Percentiles rank a stretch among this genome's conserved stretches.
These are phyloP conservation scores for Xylaria venustula DNA, from an alignment of 495 filamentous ascomycete genomes.

Conservation along the genomic window DNA sequence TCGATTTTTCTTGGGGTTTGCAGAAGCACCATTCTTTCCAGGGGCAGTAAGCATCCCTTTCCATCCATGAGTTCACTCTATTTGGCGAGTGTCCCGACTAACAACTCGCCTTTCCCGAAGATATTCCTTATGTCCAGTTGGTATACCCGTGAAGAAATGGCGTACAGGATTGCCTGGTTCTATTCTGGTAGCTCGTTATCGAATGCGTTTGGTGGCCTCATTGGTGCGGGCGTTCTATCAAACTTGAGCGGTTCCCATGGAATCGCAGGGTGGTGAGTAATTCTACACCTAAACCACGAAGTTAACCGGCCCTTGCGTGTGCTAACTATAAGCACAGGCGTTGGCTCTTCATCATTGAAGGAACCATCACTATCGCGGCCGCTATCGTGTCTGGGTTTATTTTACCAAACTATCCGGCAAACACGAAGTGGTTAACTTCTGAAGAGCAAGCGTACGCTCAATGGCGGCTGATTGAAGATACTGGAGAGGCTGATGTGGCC, in stretches of 20 bases:
- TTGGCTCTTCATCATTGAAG: slow-evolving; percentile 44
- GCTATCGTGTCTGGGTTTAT: slow-evolving; percentile 37
- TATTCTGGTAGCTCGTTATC: slow-evolving; percentile 57
- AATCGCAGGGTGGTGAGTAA: slow-evolving; percentile 38
- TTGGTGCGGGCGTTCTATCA: slow-evolving; percentile 51
- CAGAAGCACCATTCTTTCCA: slow-evolving; percentile 54
- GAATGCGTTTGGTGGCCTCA: slow-evolving; percentile 58
- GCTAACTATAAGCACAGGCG: slow-evolving; percentile 8
- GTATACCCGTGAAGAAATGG: slow-evolving; percentile 50
- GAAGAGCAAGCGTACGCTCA: slow-evolving; percentile 42
- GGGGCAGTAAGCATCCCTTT: slow-evolving; percentile 33
- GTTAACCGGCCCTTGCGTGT: not conserved
- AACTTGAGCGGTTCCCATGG: slow-evolving; percentile 39
- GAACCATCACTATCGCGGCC: slow-evolving; percentile 39
- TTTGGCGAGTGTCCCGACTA: not conserved
- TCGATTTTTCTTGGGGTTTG: slow-evolving; percentile 64
- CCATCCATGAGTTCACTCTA: not conserved
- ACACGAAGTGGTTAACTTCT: slow-evolving; percentile 41
- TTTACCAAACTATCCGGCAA: slow-evolving; percentile 45
- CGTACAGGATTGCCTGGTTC: slow-evolving; percentile 54
- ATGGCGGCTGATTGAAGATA: slow-evolving; percentile 40
- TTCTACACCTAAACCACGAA: not conserved
- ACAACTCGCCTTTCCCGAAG: not conserved
- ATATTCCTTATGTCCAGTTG: slow-evolving; percentile 50
- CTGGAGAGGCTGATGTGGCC: slow-evolving; percentile 37